phyloP scores from a whole-genome alignment of 768 basidiomycete genomes.

The Nidularia pulvinata region DNA sequence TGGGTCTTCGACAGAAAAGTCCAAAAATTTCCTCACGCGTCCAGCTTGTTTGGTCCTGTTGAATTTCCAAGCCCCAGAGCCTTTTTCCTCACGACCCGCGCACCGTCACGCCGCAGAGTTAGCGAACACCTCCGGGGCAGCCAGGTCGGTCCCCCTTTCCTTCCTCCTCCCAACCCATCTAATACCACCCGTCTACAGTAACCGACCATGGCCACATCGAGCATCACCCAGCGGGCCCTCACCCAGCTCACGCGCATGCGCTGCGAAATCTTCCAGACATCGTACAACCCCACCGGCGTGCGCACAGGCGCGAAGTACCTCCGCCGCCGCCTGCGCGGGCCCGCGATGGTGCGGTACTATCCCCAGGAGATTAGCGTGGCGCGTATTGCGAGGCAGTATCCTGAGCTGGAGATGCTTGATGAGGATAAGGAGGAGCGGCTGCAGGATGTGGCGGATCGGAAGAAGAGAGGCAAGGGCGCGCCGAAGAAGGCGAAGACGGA shows the following conservation, averaged over 20 bases:
- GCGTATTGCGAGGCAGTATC: constrained; percentile 46
- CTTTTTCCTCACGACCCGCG: neutral
- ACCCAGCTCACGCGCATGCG: constrained; percentile 62
- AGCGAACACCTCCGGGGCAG: no score
- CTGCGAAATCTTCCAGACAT: constrained; percentile 80
- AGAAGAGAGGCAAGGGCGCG: constrained; percentile 79
- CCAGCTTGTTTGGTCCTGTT: neutral
- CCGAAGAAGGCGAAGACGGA: constrained; percentile 78
- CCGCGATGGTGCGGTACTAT: constrained; percentile 87
- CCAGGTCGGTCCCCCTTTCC: neutral
- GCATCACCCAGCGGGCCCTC: constrained; percentile 46
- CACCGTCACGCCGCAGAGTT: neutral
- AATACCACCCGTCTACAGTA: neutral
- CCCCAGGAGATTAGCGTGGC: constrained; percentile 59
- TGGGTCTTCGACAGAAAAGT: no score
- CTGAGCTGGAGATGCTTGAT: constrained; percentile 61
- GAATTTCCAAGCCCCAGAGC: neutral
- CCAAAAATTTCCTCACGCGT: neutral
- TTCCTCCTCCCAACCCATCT: neutral
- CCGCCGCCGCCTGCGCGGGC: constrained; percentile 77
- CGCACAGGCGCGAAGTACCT: constrained; percentile 95
- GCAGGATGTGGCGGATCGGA: constrained; percentile 66
- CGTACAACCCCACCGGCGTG: constrained; percentile 80
- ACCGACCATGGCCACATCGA: constrained; percentile 29
- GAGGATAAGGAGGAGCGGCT: constrained; percentile 67